Conservation (phyloP, 1,139 yeast species). For the Candida labiduridarum region DNA sequence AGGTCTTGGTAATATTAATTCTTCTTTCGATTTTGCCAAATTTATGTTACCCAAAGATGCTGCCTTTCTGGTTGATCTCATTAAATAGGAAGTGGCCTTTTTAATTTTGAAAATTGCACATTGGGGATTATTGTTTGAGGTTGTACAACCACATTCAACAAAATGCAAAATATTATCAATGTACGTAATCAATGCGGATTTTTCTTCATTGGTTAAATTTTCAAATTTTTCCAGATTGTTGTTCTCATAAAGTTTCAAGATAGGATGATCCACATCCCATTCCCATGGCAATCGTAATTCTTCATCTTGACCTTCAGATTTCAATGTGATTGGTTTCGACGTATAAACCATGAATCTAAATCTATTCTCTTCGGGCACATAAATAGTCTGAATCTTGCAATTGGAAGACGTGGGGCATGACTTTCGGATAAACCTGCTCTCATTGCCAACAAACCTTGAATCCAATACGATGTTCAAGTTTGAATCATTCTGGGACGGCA, state of each 20-base stretch:
- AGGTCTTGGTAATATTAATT: slow-evolving; percentile 36
- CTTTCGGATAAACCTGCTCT: slow-evolving; percentile 72
- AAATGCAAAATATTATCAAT: slow-evolving; percentile 59
- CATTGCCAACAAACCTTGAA: slow-evolving; percentile 78
- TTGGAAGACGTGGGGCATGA: slow-evolving; percentile 70
- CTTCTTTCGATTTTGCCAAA: slow-evolving; percentile 43
- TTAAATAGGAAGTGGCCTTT: slow-evolving; percentile 58
- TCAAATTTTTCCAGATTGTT: slow-evolving; percentile 45
- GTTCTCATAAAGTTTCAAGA: slow-evolving; percentile 47
- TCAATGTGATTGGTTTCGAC: slow-evolving; percentile 47
- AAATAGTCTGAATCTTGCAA: slow-evolving; percentile 60
- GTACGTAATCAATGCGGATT: slow-evolving; percentile 57
- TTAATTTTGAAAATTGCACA: slow-evolving; percentile 65
- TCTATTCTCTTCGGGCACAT: slow-evolving; percentile 44
- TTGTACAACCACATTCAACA: slow-evolving; percentile 72
- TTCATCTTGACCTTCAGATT: slow-evolving; percentile 38
- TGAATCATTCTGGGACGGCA: slow-evolving; percentile 26
- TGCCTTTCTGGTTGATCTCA: slow-evolving; percentile 59
- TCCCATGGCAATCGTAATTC: slow-evolving; percentile 86
- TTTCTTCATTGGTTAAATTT: slow-evolving; percentile 50
- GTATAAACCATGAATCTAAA: slow-evolving; percentile 65
- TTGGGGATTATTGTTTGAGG: slow-evolving; percentile 34
- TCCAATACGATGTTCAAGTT: slow-evolving; percentile 65
- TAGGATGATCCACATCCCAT: slow-evolving; percentile 84
- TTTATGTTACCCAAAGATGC: slow-evolving; percentile 44